Evolutionary conservation across 1,284 basidiomycete genomes (phyloP).

Genomic region (Afroboletus lepidellus): DNA sequence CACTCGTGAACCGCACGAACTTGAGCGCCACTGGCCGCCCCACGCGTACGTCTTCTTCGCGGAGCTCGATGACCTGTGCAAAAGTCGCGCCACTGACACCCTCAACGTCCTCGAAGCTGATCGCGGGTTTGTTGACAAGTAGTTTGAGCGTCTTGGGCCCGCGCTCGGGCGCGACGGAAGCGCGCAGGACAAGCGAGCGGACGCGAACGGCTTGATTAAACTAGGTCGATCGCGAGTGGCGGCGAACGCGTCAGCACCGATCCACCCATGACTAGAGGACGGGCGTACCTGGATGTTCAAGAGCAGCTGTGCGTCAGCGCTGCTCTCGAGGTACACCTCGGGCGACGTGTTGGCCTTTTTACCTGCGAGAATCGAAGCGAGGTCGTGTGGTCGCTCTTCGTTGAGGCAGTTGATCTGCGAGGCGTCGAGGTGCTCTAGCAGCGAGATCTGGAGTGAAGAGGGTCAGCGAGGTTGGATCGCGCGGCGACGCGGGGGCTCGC

Average conservation of each 20-base stretch:
- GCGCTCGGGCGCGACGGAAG: conserved; percentile 45
- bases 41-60: conserved; percentile 48
- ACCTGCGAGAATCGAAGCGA: conserved; percentile 56
- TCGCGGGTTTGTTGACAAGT: conserved; percentile 60
- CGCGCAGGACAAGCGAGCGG: conserved; percentile 65
- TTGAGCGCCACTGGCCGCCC: conserved; percentile 63
- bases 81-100: conserved; percentile 47
- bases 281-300: conserved; percentile 61
- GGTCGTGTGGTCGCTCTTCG: conserved; percentile 58
- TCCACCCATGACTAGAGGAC: background rate
- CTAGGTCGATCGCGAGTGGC: background rate
- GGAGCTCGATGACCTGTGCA: conserved; percentile 56
- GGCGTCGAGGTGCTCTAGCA: conserved; percentile 60
- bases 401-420: conserved; percentile 75
- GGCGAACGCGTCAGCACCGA: background rate
- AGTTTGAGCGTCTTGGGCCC: conserved; percentile 70
- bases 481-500: conserved; percentile 7
- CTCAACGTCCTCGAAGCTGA: conserved; percentile 70
- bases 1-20: conserved; percentile 78
- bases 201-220: conserved; percentile 81
- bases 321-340: conserved; percentile 63
- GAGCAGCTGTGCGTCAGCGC: conserved; percentile 78
- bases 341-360: conserved; percentile 48
- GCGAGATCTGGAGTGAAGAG: conserved; percentile 42
- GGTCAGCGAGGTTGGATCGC: conserved; percentile 9